Evolutionary conservation across 2,329 filamentous ascomycete genomes (phyloP).

Genomic region (Penicillium sp.): DNA sequence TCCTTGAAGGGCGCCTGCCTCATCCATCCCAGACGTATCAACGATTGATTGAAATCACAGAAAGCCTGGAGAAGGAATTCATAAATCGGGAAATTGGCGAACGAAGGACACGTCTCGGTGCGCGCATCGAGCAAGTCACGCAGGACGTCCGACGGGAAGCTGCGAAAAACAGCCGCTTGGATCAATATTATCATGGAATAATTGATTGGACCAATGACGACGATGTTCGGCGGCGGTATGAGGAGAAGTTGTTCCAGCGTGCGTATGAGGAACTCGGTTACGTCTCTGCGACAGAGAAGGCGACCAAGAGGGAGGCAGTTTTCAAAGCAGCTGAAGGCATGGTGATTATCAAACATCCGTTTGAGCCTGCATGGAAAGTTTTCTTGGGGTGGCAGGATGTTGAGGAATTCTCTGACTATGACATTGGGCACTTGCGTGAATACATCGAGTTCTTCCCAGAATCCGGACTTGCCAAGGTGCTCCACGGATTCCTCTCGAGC

Average conservation of each 20-base stretch:
- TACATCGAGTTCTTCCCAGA: constrained; percentile 83
- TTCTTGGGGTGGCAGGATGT: constrained; percentile 84
- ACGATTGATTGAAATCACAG: constrained; percentile 75
- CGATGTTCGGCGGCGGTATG: constrained; percentile 74
- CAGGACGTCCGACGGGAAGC: constrained; percentile 84
- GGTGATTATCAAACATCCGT: constrained; percentile 93
- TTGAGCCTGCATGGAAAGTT: constrained; percentile 84
- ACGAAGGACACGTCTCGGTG: constrained; percentile 79
- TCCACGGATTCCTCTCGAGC: constrained; percentile 78
- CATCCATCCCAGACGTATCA: constrained; percentile 77
- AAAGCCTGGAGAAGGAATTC: constrained; percentile 79
- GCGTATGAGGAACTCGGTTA: constrained; percentile 74
- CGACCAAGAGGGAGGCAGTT: constrained; percentile 66
- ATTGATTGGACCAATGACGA: constrained; percentile 92
- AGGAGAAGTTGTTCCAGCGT: constrained; percentile 82
- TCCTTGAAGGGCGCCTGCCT: constrained; percentile 77
- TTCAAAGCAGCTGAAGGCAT: constrained; percentile 79
- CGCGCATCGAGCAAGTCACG: constrained; percentile 77
- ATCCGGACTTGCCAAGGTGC: constrained; percentile 73
- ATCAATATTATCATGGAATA: constrained; percentile 72
- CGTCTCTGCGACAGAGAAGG: constrained; percentile 64
- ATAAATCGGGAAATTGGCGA: constrained; percentile 90
- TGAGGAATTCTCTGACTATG: constrained; percentile 69
- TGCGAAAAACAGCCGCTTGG: constrained; percentile 69
- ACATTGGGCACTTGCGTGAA: constrained; percentile 70